phyloP scores from a whole-genome alignment of 2,329 filamentous ascomycete genomes.

The Sordariomycetes sp. region DNA sequence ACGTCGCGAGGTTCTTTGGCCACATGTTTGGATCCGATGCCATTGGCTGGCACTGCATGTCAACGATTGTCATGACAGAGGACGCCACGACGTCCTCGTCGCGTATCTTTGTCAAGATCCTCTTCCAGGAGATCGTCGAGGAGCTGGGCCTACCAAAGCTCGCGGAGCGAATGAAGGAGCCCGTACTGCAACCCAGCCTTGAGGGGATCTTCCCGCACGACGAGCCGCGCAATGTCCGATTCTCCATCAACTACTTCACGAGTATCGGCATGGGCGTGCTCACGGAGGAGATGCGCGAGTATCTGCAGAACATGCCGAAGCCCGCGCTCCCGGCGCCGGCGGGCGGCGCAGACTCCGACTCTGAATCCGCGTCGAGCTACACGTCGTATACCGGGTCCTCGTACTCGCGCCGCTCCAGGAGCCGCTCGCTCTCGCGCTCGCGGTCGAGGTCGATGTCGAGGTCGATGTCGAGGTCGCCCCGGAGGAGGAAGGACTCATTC shows the following conservation, averaged over 20 bases:
- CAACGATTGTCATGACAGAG: slow-evolving; percentile 79
- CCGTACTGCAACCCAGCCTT: slow-evolving; percentile 63
- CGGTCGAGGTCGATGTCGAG: slow-evolving; percentile 25
- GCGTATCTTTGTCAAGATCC: slow-evolving; percentile 96
- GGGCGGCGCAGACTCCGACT: slow-evolving; percentile 53
- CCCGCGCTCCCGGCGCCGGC: slow-evolving; percentile 59
- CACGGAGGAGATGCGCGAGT: slow-evolving; percentile 90
- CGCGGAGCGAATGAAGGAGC: slow-evolving; percentile 63
- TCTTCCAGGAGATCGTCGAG: slow-evolving; percentile 86
- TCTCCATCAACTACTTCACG: slow-evolving; percentile 99
- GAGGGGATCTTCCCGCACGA: slow-evolving; percentile 83
- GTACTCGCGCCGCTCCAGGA: slow-evolving; percentile 36
- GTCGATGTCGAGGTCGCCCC: slow-evolving; percentile 11
- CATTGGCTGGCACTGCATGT: slow-evolving; percentile 83
- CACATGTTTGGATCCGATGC: slow-evolving; percentile 81
- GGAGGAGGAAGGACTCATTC: slow-evolving; percentile 4
- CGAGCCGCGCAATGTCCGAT: slow-evolving; percentile 79
- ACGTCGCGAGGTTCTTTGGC: slow-evolving; percentile 90
- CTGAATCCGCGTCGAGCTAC: slow-evolving; percentile 64
- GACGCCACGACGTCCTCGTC: slow-evolving; percentile 94
- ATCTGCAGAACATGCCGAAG: slow-evolving; percentile 80
- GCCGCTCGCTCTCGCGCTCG: slow-evolving; percentile 13
- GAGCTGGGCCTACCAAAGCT: slow-evolving; percentile 74
- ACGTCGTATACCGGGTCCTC: slow-evolving; percentile 58
- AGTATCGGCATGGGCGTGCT: slow-evolving; percentile 91